phyloP scores from a whole-genome alignment of 257 asterid genomes.

The Coffea canephora region DNA sequence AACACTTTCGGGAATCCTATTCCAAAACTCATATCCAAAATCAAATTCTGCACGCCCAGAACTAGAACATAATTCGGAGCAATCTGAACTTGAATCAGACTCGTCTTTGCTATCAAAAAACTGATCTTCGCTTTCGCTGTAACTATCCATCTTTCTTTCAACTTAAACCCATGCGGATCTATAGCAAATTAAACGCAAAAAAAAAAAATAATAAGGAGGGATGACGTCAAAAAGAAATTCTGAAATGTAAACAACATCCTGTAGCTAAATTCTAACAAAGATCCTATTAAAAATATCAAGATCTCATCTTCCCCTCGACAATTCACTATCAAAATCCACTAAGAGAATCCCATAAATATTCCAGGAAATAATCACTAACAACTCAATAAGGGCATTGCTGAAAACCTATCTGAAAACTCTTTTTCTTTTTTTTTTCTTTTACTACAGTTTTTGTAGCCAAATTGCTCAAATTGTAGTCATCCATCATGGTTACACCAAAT shows the following conservation, averaged over 20 bases:
- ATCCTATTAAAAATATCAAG: neutral
- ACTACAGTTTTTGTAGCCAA: neutral
- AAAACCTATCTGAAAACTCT: neutral
- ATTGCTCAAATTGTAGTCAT: neutral
- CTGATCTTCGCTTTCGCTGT: constrained; percentile 44
- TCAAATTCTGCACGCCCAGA: constrained; percentile 36
- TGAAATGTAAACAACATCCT: neutral
- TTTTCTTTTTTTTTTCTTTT: no score
- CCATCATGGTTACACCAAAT: neutral
- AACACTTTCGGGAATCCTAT: constrained; percentile 55
- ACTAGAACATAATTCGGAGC: constrained; percentile 38
- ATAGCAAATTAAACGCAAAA: constrained; percentile 1
- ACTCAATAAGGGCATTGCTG: no score
- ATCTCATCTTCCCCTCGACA: neutral
- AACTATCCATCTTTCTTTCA: constrained; percentile 40
- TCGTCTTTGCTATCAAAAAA: constrained; percentile 66
- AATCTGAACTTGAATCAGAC: constrained; percentile 52
- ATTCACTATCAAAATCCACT: neutral
- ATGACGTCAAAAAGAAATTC: neutral
- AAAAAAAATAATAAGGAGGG: neutral
- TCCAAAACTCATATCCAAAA: constrained; percentile 72
- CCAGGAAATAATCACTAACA: neutral
- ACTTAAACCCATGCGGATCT: constrained; percentile 32
- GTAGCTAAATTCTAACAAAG: neutral
- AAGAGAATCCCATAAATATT: neutral